These are phyloP conservation scores for Macrolepiota dolichaula DNA, from an alignment of 768 basidiomycete species.

Conservation along the genomic window DNA sequence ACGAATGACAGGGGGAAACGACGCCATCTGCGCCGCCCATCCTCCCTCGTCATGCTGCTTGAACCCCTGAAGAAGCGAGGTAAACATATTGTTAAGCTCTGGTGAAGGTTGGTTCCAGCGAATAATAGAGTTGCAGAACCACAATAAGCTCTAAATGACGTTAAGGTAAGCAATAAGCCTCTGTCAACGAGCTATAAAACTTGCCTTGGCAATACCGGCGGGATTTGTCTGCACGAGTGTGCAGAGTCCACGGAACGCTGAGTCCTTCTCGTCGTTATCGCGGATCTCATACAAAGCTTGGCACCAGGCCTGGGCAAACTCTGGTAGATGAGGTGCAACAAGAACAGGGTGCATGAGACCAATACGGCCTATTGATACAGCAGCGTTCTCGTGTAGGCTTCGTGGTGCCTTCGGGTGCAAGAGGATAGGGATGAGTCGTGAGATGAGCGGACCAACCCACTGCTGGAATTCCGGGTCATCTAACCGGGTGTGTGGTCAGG, in stretches of 20 bases:
- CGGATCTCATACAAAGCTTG: constrained; percentile 96
- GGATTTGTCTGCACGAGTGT: constrained; percentile 95
- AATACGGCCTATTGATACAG: constrained; percentile 95
- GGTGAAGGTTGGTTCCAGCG: constrained; percentile 92
- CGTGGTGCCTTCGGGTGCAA: constrained; percentile 90
- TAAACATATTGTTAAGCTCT: constrained; percentile 94
- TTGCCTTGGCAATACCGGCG: constrained; percentile 85
- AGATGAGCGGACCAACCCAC: constrained; percentile 85
- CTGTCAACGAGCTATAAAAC: constrained; percentile 19
- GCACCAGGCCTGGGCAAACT: constrained; percentile 96
- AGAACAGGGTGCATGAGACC: constrained; percentile 88
- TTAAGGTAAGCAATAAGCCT: background rate
- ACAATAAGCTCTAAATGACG: constrained; percentile 71
- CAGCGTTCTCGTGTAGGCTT: constrained; percentile 95
- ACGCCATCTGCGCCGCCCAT: constrained; percentile 80
- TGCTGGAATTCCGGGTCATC: constrained; percentile 87
- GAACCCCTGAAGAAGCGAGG: constrained; percentile 83
- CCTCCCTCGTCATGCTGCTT: constrained; percentile 82
- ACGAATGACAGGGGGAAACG: constrained; percentile 87
- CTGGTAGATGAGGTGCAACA: constrained; percentile 85
- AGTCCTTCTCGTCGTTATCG: constrained; percentile 99
- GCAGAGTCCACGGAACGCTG: constrained; percentile 96
- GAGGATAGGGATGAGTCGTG: constrained; percentile 89
- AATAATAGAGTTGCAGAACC: constrained; percentile 98
- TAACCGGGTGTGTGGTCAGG: constrained; percentile 21